These are phyloP conservation scores for Podospora sp. DNA, from an alignment of 495 filamentous ascomycete species.

Conservation along the genomic window DNA sequence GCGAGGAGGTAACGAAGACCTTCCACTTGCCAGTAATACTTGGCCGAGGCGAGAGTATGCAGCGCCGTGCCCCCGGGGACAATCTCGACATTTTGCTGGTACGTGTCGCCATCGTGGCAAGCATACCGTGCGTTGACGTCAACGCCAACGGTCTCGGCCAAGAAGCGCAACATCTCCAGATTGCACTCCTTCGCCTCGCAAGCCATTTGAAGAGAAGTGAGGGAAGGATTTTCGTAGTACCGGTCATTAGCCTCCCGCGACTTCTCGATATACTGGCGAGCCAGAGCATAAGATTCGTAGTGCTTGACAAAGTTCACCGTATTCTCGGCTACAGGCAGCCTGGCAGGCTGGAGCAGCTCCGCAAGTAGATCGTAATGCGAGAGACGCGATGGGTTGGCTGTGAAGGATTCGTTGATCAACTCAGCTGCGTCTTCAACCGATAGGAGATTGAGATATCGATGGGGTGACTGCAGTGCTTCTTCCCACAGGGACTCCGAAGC, in stretches of 20 bases:
- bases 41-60: constrained; percentile 19
- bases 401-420: neutral
- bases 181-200: neutral
- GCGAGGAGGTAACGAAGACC: constrained; percentile 24
- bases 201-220: constrained; percentile 9
- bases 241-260: neutral
- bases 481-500: neutral
- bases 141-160: constrained; percentile 19
- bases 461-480: neutral
- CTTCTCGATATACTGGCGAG: neutral
- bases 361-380: neutral
- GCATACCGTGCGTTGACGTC: constrained; percentile 20
- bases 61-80: constrained; percentile 18
- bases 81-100: neutral
- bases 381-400: neutral
- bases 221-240: neutral
- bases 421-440: neutral
- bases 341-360: neutral
- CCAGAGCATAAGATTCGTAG: neutral
- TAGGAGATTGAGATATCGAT: neutral
- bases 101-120: neutral
- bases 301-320: neutral
- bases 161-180: constrained; percentile 14
- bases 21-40: constrained; percentile 22
- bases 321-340: neutral